A percentile compares a stretch with the other conserved stretches of the same genome.
Conservation (phyloP, 768 basidiomycete species). For the Pleurotus sapidus region DNA sequence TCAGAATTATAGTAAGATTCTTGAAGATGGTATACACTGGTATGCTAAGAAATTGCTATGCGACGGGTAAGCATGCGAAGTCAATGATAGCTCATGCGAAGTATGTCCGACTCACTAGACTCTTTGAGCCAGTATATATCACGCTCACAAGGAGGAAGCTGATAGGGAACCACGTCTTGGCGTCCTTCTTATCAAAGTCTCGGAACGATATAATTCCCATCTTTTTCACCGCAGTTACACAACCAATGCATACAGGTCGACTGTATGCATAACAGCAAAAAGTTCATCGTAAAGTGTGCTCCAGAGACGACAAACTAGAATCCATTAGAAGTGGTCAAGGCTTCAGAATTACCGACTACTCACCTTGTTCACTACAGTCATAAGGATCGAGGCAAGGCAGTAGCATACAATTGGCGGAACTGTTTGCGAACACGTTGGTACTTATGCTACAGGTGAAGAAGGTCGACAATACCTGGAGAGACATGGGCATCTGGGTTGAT, state of each 20-base stretch:
- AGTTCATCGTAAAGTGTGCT: conserved; percentile 92
- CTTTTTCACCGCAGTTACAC: conserved; percentile 73
- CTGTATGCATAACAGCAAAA: conserved; percentile 89
- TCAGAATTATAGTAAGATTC: conserved; percentile 98
- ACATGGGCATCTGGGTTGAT: conserved; percentile 21
- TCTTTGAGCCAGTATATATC: conserved; percentile 98
- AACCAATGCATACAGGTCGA: conserved; percentile 80
- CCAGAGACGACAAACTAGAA: conserved; percentile 92
- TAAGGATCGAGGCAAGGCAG: conserved; percentile 89
- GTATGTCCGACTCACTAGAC: conserved; percentile 61
- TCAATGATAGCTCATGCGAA: not conserved
- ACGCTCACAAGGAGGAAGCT: conserved; percentile 89
- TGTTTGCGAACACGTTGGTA: conserved; percentile 22
- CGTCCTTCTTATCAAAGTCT: conserved; percentile 77
- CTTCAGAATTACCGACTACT: conserved; percentile 10
- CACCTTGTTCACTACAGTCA: conserved; percentile 98
- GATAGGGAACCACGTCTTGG: conserved; percentile 93
- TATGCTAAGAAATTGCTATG: conserved; percentile 93
- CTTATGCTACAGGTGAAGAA: not conserved
- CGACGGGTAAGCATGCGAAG: not conserved
- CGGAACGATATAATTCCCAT: conserved; percentile 81
- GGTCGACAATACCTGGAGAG: conserved; percentile 24
- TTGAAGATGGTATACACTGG: conserved; percentile 99
- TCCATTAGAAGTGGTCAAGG: not conserved
- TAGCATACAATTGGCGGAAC: conserved; percentile 85